These are phyloP conservation scores for Boletellus ananiceps DNA, from an alignment of 768 basidiomycete genomes.

Conservation along the genomic window DNA sequence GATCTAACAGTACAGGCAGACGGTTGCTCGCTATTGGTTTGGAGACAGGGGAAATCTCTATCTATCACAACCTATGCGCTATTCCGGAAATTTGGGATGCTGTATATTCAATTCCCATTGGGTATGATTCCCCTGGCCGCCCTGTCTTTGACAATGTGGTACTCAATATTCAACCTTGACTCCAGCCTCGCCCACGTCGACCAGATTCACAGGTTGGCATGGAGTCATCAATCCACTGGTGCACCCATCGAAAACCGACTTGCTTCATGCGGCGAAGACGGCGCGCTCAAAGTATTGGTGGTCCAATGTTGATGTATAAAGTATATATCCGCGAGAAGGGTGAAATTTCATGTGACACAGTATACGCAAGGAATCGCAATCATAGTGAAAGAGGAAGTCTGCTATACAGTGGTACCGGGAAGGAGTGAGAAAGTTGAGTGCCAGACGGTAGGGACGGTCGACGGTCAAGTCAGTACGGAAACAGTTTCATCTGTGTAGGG, in stretches of 20 bases:
- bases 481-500: constrained; percentile 47
- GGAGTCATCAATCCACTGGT: constrained; percentile 48
- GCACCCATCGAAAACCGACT: constrained; percentile 42
- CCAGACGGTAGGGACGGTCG: constrained; percentile 16
- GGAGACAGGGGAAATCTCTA: constrained; percentile 71
- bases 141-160: background rate
- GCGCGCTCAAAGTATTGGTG: constrained; percentile 75
- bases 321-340: constrained; percentile 29
- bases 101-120: constrained; percentile 42
- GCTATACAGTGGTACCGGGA: constrained; percentile 63
- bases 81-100: constrained; percentile 43
- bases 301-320: constrained; percentile 52
- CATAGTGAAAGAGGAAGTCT: constrained; percentile 26
- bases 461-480: constrained; percentile 45
- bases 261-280: constrained; percentile 91
- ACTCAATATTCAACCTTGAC: background rate
- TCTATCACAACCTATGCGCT: constrained; percentile 45
- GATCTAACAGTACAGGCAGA: constrained; percentile 22
- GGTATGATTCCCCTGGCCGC: constrained; percentile 39
- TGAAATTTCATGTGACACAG: constrained; percentile 27
- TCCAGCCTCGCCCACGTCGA: constrained; percentile 67
- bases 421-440: constrained; percentile 35
- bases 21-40: constrained; percentile 76
- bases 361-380: constrained; percentile 20
- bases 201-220: constrained; percentile 77